Conservation (phyloP, 2,329 filamentous ascomycete species). For the Botrytis tulipae region DNA sequence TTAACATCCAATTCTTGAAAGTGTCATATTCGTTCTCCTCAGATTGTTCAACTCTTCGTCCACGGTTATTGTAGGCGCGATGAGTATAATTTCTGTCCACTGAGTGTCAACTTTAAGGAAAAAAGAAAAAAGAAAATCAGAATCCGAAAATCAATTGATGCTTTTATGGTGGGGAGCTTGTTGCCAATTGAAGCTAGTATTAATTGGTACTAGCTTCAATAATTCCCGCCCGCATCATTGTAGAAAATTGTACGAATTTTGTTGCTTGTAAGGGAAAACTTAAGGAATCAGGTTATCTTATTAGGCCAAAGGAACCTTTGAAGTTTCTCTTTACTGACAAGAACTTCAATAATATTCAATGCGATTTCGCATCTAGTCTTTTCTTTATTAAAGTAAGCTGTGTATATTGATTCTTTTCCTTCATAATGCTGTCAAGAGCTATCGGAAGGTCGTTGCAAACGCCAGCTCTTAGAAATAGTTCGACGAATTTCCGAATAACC, state of each 20-base stretch:
- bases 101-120: conserved; percentile 56
- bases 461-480: conserved; percentile 31
- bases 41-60: conserved; percentile 55
- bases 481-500: conserved; percentile 38
- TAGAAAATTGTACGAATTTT: conserved; percentile 18
- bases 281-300: not conserved
- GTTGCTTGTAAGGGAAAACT: not conserved
- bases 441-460: conserved; percentile 32
- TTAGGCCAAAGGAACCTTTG: not conserved
- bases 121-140: conserved; percentile 39
- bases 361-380: conserved; percentile 24
- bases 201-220: not conserved
- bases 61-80: conserved; percentile 45
- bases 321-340: not conserved
- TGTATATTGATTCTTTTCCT: conserved; percentile 19
- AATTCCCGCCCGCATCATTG: conserved; percentile 6
- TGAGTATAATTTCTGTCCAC: conserved; percentile 55
- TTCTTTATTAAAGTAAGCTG: conserved; percentile 36
- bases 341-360: conserved; percentile 3
- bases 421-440: conserved; percentile 39
- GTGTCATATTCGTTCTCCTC: conserved; percentile 47
- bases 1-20: conserved; percentile 40
- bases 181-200: not conserved
- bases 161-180: conserved; percentile 19
- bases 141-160: not conserved